Percentiles rank a stretch among this genome's conserved stretches.
Conservation (phyloP, 2,329 filamentous ascomycete species). For the Epichloe sp. region DNA sequence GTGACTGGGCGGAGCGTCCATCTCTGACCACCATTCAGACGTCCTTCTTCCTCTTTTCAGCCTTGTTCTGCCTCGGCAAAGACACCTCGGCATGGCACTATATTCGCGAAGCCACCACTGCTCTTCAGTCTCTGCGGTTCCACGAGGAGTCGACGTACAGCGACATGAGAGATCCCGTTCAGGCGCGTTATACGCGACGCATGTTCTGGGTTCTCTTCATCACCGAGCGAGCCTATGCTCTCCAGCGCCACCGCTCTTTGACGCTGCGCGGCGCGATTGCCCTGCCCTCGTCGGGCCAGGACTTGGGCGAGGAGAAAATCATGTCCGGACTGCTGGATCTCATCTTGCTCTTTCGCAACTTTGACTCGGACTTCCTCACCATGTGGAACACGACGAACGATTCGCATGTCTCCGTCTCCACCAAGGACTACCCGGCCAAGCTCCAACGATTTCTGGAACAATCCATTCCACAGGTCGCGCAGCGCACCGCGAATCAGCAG, state of each 20-base stretch:
- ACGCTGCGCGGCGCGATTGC: conserved; percentile 13
- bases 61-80: conserved; percentile 17
- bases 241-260: conserved; percentile 18
- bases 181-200: conserved; percentile 12
- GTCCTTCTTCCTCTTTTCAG: conserved; percentile 20
- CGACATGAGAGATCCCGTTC: not conserved
- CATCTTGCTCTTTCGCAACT: conserved; percentile 14
- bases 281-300: conserved; percentile 10
- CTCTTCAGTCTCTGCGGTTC: conserved; percentile 15
- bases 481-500: conserved; percentile 10
- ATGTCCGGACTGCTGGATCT: conserved; percentile 19
- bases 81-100: conserved; percentile 23
- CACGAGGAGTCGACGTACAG: conserved; percentile 17
- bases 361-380: conserved; percentile 15
- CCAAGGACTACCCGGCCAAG: conserved; percentile 1
- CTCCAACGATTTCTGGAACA: conserved; percentile 8
- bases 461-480: conserved; percentile 4
- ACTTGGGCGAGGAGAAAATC: conserved; percentile 14
- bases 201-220: conserved; percentile 20
- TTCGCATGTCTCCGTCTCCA: not conserved
- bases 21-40: conserved; percentile 17
- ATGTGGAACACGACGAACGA: conserved; percentile 14
- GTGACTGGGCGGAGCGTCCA: conserved; percentile 13
- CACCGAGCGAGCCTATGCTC: conserved; percentile 19
- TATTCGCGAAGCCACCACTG: conserved; percentile 16